phyloP scores from a whole-genome alignment of 2,329 filamentous ascomycete species.

The Trichoderma sp. region DNA sequence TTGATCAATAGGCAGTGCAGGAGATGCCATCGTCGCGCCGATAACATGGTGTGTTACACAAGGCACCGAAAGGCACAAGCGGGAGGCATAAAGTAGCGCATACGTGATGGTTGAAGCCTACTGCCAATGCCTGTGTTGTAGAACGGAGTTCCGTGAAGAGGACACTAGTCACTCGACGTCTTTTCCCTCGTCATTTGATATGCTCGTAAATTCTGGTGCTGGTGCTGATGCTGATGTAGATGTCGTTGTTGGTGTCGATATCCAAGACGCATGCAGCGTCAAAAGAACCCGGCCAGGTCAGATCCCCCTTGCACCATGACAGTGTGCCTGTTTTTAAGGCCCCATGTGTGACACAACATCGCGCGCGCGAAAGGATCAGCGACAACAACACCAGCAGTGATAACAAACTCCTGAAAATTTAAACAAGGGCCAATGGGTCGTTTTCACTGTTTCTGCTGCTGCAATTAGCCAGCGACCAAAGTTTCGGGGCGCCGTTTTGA shows the following conservation, averaged over 20 bases:
- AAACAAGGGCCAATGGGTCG: neutral
- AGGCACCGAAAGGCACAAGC: neutral
- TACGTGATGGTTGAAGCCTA: neutral
- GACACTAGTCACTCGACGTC: neutral
- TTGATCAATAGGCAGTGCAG: slow-evolving; percentile 3
- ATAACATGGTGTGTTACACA: slow-evolving; percentile 1
- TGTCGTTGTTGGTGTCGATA: neutral
- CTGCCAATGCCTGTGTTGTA: neutral
- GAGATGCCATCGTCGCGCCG: neutral
- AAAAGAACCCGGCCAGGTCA: neutral
- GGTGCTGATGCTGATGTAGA: neutral
- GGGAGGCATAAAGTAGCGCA: neutral
- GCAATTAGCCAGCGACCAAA: neutral
- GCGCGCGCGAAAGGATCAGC: neutral
- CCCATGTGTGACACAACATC: neutral
- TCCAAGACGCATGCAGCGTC: neutral
- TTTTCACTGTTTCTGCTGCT: slow-evolving; percentile 5
- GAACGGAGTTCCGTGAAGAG: neutral
- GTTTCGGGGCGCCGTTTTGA: slow-evolving; percentile 7
- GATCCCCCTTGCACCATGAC: neutral
- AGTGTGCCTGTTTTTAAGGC: neutral
- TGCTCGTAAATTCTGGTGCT: neutral
- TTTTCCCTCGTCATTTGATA: neutral
- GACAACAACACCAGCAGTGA: neutral
- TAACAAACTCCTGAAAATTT: slow-evolving; percentile 1